phyloP scores from a whole-genome alignment of 805 yeast species.

The Huiozyma naganishii region DNA sequence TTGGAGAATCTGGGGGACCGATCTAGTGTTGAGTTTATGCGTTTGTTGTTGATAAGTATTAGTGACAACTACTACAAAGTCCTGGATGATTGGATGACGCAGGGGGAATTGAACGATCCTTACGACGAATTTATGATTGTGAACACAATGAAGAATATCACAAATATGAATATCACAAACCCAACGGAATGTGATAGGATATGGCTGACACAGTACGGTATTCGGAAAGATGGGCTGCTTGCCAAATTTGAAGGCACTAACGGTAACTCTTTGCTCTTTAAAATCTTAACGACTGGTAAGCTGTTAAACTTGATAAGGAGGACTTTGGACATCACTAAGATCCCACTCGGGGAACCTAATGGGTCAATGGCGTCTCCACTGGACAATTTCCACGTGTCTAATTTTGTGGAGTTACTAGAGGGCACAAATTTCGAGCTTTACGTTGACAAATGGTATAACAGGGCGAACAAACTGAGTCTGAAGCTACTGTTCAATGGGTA shows the following conservation, averaged over 20 bases:
- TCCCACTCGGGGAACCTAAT: slow-evolving; percentile 7
- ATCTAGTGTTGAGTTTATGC: slow-evolving; percentile 39
- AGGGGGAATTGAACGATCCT: slow-evolving; percentile 69
- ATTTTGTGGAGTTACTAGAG: slow-evolving; percentile 15
- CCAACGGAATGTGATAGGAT: slow-evolving; percentile 38
- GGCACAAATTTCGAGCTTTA: slow-evolving; percentile 41
- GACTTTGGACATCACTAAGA: slow-evolving; percentile 18
- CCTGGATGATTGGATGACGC: slow-evolving; percentile 69
- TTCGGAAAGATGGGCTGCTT: slow-evolving; percentile 66
- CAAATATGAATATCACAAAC: slow-evolving; percentile 4
- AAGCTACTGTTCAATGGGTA: slow-evolving; percentile 52
- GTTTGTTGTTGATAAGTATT: slow-evolving; percentile 42
- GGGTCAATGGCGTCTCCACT: not conserved
- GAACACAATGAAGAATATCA: slow-evolving; percentile 18
- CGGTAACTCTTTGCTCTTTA: slow-evolving; percentile 34
- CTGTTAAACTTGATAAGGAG: slow-evolving; percentile 50
- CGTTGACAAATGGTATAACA: slow-evolving; percentile 48
- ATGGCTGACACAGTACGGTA: slow-evolving; percentile 67
- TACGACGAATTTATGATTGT: slow-evolving; percentile 75
- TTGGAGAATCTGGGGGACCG: slow-evolving; percentile 56
- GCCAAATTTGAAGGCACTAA: slow-evolving; percentile 44
- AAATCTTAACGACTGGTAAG: slow-evolving; percentile 75
- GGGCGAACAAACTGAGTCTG: slow-evolving; percentile 56
- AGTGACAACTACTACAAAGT: slow-evolving; percentile 53
- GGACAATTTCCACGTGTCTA: not conserved